Conservation (phyloP, 2,329 filamentous ascomycete genomes). For the Penicillium sp. region DNA sequence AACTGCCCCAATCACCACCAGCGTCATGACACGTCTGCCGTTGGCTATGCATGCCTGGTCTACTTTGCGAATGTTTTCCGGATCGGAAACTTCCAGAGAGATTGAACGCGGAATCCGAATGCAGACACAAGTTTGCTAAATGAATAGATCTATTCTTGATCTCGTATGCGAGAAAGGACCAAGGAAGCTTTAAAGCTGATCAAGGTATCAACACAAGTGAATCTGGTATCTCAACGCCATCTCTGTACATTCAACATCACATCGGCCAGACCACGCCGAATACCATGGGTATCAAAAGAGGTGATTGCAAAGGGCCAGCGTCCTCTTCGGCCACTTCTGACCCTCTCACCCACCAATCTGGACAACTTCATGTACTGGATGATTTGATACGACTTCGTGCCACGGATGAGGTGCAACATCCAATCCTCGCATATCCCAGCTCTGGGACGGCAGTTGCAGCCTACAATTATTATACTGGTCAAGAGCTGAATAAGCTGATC, state of each 20-base stretch:
- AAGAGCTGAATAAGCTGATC: conserved; percentile 30
- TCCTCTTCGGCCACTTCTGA: conserved; percentile 7
- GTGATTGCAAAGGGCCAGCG: conserved; percentile 2
- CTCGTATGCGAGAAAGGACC: no score
- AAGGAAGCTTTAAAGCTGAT: no score
- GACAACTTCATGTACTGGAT: conserved; percentile 38
- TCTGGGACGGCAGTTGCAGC: conserved; percentile 26
- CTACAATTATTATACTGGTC: conserved; percentile 40
- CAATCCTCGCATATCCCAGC: conserved; percentile 40
- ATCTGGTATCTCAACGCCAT: no score
- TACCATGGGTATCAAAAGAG: conserved; percentile 19
- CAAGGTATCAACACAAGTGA: no score
- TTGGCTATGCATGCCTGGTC: no score
- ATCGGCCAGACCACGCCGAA: not conserved
- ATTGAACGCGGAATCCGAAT: no score
- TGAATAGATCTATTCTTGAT: no score
- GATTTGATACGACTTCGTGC: conserved; percentile 39
- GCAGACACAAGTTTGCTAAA: no score
- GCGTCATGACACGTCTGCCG: no score
- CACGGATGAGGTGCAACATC: conserved; percentile 34
- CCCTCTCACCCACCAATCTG: conserved; percentile 28
- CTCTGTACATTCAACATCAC: not conserved
- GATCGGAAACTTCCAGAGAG: no score
- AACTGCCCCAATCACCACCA: no score
- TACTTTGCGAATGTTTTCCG: no score